Conservation (phyloP, 2,329 filamentous ascomycete genomes). For the Fusarium multiceps region DNA sequence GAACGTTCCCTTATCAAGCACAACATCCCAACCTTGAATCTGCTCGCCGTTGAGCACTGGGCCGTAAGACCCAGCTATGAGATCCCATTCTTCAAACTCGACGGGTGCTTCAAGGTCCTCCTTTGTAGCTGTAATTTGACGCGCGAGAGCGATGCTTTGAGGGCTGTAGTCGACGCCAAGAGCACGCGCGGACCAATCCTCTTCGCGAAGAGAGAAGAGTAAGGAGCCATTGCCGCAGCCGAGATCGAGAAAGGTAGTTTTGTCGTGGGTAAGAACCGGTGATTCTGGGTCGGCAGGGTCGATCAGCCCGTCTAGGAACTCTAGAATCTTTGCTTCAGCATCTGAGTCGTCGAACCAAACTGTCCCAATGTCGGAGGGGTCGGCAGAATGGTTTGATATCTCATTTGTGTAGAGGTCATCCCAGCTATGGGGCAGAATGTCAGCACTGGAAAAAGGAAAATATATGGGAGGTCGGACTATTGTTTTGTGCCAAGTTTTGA, state of each 20-base stretch:
- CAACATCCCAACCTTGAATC: slow-evolving; percentile 79
- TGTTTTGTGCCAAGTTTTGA: slow-evolving; percentile 87
- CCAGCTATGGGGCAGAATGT: slow-evolving; percentile 66
- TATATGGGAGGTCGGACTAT: slow-evolving; percentile 71
- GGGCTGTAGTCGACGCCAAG: slow-evolving; percentile 90
- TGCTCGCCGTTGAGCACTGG: slow-evolving; percentile 49
- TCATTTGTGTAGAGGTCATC: slow-evolving; percentile 78
- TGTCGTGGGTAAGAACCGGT: slow-evolving; percentile 41
- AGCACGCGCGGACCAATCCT: slow-evolving; percentile 73
- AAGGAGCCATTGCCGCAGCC: slow-evolving; percentile 95
- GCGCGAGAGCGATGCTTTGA: slow-evolving; percentile 78
- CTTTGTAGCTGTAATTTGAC: slow-evolving; percentile 63
- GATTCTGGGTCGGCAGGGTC: slow-evolving; percentile 42
- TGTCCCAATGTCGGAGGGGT: slow-evolving; percentile 84
- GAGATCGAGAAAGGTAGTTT: slow-evolving; percentile 80
- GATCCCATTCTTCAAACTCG: slow-evolving; percentile 70
- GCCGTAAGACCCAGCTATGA: slow-evolving; percentile 60
- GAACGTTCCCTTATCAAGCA: slow-evolving; percentile 98
- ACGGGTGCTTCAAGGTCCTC: slow-evolving; percentile 46
- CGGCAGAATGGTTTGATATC: slow-evolving; percentile 74
- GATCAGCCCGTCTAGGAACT: slow-evolving; percentile 66
- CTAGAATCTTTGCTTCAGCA: slow-evolving; percentile 83
- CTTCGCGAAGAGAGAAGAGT: slow-evolving; percentile 80
- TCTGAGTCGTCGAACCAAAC: slow-evolving; percentile 97
- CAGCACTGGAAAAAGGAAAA: slow-evolving; percentile 11